phyloP scores from a whole-genome alignment of 805 yeast species.

The Torulaspora quercuum region DNA sequence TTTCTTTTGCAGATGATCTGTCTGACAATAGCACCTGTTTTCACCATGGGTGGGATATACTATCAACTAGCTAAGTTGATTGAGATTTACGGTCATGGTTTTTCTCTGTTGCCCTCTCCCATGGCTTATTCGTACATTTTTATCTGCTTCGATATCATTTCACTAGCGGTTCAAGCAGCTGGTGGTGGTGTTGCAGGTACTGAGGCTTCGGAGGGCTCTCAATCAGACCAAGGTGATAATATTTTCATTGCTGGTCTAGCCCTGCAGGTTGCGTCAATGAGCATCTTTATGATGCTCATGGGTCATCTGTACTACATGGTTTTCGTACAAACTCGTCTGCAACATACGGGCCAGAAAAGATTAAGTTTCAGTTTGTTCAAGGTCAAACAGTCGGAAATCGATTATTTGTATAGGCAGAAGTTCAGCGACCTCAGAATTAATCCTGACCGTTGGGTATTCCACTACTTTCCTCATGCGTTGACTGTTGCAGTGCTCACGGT shows the following conservation, averaged over 20 bases:
- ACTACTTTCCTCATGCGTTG: conserved; percentile 45
- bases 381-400: conserved; percentile 22
- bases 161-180: conserved; percentile 63
- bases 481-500: conserved; percentile 51
- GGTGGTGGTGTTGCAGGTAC: conserved; percentile 77
- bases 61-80: conserved; percentile 63
- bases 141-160: conserved; percentile 59
- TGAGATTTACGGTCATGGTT: conserved; percentile 55
- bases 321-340: conserved; percentile 31
- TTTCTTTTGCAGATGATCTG: conserved; percentile 64
- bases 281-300: conserved; percentile 52
- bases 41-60: conserved; percentile 81
- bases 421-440: conserved; percentile 30
- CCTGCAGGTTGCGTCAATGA: conserved; percentile 70
- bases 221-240: conserved; percentile 25
- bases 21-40: conserved; percentile 76
- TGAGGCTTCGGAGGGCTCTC: conserved; percentile 19
- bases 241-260: conserved; percentile 76
- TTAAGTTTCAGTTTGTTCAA: conserved; percentile 15
- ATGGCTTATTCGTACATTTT: conserved; percentile 52
- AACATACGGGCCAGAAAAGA: conserved; percentile 22
- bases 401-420: conserved; percentile 29
- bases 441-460: conserved; percentile 37
- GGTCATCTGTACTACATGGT: conserved; percentile 45
- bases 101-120: conserved; percentile 42